Evolutionary conservation across 2,329 filamentous ascomycete species (phyloP).

Genomic region (Epichloe coenophiala): DNA sequence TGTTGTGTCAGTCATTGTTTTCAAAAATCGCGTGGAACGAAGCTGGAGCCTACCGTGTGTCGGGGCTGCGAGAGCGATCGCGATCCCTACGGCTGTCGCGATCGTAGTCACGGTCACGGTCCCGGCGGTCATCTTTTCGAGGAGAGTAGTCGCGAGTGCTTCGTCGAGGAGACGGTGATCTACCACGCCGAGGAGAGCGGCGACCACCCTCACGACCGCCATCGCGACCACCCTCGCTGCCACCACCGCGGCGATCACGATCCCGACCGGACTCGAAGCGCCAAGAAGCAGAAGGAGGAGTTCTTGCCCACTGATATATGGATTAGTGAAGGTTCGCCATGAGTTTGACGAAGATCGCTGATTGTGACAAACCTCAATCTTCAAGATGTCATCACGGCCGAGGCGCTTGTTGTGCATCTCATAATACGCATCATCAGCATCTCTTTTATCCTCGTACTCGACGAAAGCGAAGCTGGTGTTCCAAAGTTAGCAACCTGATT

Average conservation of each 20-base stretch:
- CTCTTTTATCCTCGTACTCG: slow-evolving; percentile 95
- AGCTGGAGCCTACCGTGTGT: slow-evolving; percentile 34
- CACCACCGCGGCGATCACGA: slow-evolving; percentile 43
- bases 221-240: slow-evolving; percentile 45
- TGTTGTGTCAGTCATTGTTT: slow-evolving; percentile 14
- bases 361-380: slow-evolving; percentile 71
- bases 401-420: slow-evolving; percentile 99
- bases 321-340: slow-evolving; percentile 3
- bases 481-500: slow-evolving; percentile 1
- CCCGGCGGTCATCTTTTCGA: slow-evolving; percentile 74
- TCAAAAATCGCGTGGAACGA: neutral
- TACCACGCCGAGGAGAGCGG: slow-evolving; percentile 50
- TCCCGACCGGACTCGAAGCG: slow-evolving; percentile 88
- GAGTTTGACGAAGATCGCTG: neutral
- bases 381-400: slow-evolving; percentile 85
- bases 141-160: slow-evolving; percentile 71
- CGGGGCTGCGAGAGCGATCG: slow-evolving; percentile 63
- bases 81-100: slow-evolving; percentile 62
- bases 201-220: slow-evolving; percentile 43
- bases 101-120: slow-evolving; percentile 67
- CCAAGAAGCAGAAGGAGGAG: slow-evolving; percentile 95
- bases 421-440: slow-evolving; percentile 97
- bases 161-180: slow-evolving; percentile 67
- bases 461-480: slow-evolving; percentile 77
- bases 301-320: slow-evolving; percentile 77